Base-by-base conservation (phyloP, 768 basidiomycete genomes). In the Russula brevipes region DNA sequence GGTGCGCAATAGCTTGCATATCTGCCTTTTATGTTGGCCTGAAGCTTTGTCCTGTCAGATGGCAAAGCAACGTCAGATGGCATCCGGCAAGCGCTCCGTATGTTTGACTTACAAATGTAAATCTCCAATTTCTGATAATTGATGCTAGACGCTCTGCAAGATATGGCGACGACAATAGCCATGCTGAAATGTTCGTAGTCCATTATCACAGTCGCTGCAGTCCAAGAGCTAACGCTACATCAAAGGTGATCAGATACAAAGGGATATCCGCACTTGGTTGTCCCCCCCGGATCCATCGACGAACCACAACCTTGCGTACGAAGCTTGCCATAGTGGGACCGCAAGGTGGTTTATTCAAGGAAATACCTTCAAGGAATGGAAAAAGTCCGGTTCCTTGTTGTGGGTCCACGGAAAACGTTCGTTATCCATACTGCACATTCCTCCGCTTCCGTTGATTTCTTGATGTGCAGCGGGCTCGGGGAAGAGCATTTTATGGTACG, bases 401-500 rank as follows among this genome's bases (percentile, higher is more conserved):
- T 54, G 53, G 53, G 30, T 54, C n/a, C 4, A 41, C 31, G 55
- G 55, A 33, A 56, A 56, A 19, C 55, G 55, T 56, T 31, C 36
- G 53, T 54, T 39, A 30, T 7, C 30, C 24, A 8, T n/a, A 5
- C 12, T 38, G 8, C 16, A 16, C 36, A 11, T 4, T 11, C n/a
- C 19, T 24, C 10, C 6, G 19, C 12, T 24, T 41, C 53, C 5
- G 39, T n/a, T 39, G 16, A 56, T 42, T 12, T 42, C 10, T 14
- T 24, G 16, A 39, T 54, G 19, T 41, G 16, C 31, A 54, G 53
- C 53, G 19, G 53, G 53, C 10, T 54, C 53, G 30, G 53, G 53
- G 38, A 54, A 54, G 24, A 54, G 53, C 19, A 16, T 54, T 5
- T 19, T 41, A 24, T 54, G 53, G 53, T 54, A 39, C 24, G 53